A percentile compares a stretch with the other conserved stretches of the same genome.
Conservation (phyloP, 768 basidiomycete genomes). For the Lactarius akahatsu region DNA sequence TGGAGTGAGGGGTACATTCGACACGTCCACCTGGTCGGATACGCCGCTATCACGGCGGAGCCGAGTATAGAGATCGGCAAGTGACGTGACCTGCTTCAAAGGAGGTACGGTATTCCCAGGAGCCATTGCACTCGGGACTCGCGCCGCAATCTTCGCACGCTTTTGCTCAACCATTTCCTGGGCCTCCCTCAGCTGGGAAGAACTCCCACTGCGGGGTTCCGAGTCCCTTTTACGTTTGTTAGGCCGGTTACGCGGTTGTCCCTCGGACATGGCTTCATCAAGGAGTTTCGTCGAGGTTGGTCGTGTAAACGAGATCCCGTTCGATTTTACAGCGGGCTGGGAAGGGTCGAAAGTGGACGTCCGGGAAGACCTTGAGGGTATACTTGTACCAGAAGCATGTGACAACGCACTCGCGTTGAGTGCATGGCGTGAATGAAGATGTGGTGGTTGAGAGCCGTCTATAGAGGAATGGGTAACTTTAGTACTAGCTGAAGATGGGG, state of each 20-base stretch:
- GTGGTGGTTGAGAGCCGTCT: background rate
- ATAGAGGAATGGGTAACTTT: background rate
- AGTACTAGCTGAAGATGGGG: conserved; percentile 9
- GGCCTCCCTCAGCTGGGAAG: conserved; percentile 9
- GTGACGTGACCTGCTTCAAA: conserved; percentile 7
- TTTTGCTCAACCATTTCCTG: conserved; percentile 23
- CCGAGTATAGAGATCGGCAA: conserved; percentile 20
- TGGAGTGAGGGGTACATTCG: background rate
- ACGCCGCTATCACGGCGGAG: conserved; percentile 23
- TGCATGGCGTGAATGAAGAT: background rate
- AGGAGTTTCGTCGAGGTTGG: background rate
- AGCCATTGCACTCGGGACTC: conserved; percentile 16
- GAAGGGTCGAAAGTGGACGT: conserved; percentile 2
- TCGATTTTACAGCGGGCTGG: background rate
- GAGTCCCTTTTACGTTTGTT: conserved; percentile 21
- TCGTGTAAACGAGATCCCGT: background rate
- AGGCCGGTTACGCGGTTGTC: background rate
- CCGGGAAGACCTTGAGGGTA: conserved; percentile 9
- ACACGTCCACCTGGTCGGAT: background rate
- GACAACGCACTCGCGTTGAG: background rate
- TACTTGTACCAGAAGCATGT: background rate
- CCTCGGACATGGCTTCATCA: background rate
- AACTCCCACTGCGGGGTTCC: background rate
- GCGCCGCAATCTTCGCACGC: conserved; percentile 21
- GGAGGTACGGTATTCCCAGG: background rate